Base-by-base conservation (phyloP, 163 green algal genomes). In the Scenedesmus sp. region DNA sequence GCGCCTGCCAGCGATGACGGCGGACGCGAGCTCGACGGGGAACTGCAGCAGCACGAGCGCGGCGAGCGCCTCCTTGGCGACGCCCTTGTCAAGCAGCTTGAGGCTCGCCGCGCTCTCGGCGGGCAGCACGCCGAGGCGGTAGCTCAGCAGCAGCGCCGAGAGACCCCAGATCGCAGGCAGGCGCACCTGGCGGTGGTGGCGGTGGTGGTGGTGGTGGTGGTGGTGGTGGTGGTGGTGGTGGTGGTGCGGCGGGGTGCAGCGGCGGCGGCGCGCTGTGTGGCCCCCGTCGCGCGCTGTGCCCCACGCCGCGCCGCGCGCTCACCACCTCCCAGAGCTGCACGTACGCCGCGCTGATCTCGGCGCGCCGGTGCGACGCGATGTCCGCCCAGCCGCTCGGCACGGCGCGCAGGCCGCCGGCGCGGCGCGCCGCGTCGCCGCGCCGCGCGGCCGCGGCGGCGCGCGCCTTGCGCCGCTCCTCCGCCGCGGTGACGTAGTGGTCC, bases 51-150 rank as follows among this genome's bases (percentile, higher is more conserved):
- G 82, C 81, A 95, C 91, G 74, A 97, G 87, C 22, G 87, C 90
- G 18, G 94, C 91, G 57, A 97, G 85, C 18, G 91, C 84, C 74
- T 97, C 93, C 82, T 95, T 96, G 70, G 84, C 87, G 24, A 97
- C 92, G 29, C 94, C 95, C 83, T 97, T 97, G 65, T 97, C 93
- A 42, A 97, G 86, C 24, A 98, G 89, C 89, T 98, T 98, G 34
- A 98, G 89, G 2, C 84, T 78, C 0, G 84, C 89, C 9, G 89
- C 92, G n/a, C 78, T 84, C 84, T 98, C 95, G 11, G 92, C 89
- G n/a, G 92, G 84, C 63, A 97, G 79, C 77, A 94, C 83, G 17
- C 88, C 92, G 64, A 97, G 78, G 20, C 93, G 81, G 77, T 88
- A 93, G 1, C 73, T 89, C 58, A 97, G 54, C 73, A 97, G 89